Base-by-base conservation (phyloP, 176 grass and related monocot genomes). In the Urochloa ruziziensis region DNA sequence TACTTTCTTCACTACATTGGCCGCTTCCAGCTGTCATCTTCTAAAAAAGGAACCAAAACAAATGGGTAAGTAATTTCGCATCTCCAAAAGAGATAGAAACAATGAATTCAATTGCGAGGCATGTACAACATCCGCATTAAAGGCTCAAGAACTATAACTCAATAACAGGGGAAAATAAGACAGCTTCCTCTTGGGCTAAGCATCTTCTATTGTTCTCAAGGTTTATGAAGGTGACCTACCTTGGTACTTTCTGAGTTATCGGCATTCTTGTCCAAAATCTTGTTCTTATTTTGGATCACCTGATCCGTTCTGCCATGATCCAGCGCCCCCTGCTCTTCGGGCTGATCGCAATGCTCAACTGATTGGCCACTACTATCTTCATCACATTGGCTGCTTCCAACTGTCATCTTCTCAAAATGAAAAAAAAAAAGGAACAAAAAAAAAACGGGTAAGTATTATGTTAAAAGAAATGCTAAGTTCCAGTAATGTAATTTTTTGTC, bases 1-100 rank as follows among this genome's bases (percentile, higher is more conserved):
- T 80, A 80, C 69, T 63, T 49, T 67, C 75, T 74, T 39, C 70
- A 68, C 36, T 37, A 27, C 29, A 59, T 84, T 84, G 81, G 36
- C 66, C 74, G 87, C 48, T 74, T 74, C 60, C 60, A 58, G 39
- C 30, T 80, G 57, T 49, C 40, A 65, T 63, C 81, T 84, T 80
- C 76, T 80, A 10, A 71, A 74, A n/a, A n/a, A n/a, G 18, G 23
- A 71, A 74, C 34, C 30, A 86, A 80, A 43, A 21, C 33, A 70
- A 13, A 8, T n/a, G 10, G 21, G 34, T 58, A 59, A 59, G 43
- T 47, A 28, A n/a, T n/a, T n/a, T n/a, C n/a, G n/a, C n/a, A n/a
- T n/a, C n/a, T n/a, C n/a, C n/a, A n/a, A n/a, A n/a, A n/a, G n/a
- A n/a, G n/a, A n/a, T n/a, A n/a, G n/a, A n/a, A n/a, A n/a, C n/a